Conservation (phyloP, 306 rosid species). For the Mucuna pruriens region DNA sequence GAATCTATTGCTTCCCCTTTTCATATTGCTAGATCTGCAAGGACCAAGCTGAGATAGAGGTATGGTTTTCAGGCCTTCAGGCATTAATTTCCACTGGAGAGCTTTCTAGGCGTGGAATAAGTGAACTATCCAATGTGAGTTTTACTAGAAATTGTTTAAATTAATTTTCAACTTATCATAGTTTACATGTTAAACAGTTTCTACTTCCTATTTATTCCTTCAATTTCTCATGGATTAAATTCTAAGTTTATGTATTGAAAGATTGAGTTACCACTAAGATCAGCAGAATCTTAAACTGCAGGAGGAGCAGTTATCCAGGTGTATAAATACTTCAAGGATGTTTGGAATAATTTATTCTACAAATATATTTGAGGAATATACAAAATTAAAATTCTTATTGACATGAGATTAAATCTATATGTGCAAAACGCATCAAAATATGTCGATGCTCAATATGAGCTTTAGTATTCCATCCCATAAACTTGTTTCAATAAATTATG, state of each 20-base stretch:
- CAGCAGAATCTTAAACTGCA: not conserved
- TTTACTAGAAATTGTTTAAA: constrained; percentile 29
- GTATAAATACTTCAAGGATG: not conserved
- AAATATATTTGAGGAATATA: constrained; percentile 13
- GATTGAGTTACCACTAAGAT: constrained; percentile 3
- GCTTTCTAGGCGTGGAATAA: constrained; percentile 48
- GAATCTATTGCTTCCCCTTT: constrained; percentile 24
- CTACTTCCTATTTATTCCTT: constrained; percentile 24
- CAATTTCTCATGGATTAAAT: not conserved
- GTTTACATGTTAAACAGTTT: constrained; percentile 19
- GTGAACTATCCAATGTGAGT: constrained; percentile 77
- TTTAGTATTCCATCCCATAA: not conserved
- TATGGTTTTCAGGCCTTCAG: constrained; percentile 84
- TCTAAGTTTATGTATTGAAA: constrained; percentile 12
- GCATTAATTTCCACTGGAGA: constrained; percentile 67
- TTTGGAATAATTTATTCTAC: not conserved
- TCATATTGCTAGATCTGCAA: constrained; percentile 80
- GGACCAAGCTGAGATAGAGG: constrained; percentile 86
- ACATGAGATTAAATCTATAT: not conserved
- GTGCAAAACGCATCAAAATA: not conserved
- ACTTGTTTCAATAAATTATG: not conserved
- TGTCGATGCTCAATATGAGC: constrained; percentile 12
- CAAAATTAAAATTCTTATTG: not conserved
- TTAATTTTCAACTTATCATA: constrained; percentile 12
- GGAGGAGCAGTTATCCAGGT: not conserved